Base-by-base conservation (phyloP, 805 yeast genomes). In the Candida sanyiensis region DNA sequence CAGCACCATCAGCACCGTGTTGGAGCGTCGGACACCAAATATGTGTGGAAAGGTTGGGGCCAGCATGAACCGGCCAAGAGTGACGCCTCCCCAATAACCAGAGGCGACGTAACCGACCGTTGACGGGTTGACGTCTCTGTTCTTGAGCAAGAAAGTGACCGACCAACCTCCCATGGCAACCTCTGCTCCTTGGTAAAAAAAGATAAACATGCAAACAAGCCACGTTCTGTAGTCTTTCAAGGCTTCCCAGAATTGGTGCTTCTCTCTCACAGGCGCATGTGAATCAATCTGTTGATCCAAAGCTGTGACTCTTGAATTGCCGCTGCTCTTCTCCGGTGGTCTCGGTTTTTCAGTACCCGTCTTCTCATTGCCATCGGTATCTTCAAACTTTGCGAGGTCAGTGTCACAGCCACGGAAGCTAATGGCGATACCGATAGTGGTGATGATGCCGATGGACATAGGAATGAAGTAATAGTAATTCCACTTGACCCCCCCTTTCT, bases 41-140 rank as follows among this genome's bases (percentile, higher is more conserved):
- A 44, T 36, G 28, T 57, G 57, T 38, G 67, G 66, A 11, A 69
- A 48, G 1, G 54, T 46, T 15, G 66, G 57, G 0, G 77, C 72
- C n/a, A 78, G 58, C 3, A 65, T 37, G 18, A 79, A 55, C 33
- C 86, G 58, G 1, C 84, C 83, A 7, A 74, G 28, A 0, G 83
- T 73, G 22, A 79, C 58, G 12, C 86, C 86, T 15, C 68, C 75
- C 84, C 84, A 79, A 48, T 72, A 75, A 0, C 83, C 84, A 9
- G 82, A 70, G 0, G 80, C 69, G 17, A 76, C 77, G 49, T 75
- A 77, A 18, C 83, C 82, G 37, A 69, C 63, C 8, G 65, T 50
- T 1, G 50, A 40, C 4, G 56, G 46, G 37, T 61, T 51, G 2
- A 75, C 81, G 24, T 63, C 58, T 31, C 82, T 62, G 45, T 73